Conservation (phyloP, 192 early-diverging fungal species). For the Chytriomyces confervae region DNA sequence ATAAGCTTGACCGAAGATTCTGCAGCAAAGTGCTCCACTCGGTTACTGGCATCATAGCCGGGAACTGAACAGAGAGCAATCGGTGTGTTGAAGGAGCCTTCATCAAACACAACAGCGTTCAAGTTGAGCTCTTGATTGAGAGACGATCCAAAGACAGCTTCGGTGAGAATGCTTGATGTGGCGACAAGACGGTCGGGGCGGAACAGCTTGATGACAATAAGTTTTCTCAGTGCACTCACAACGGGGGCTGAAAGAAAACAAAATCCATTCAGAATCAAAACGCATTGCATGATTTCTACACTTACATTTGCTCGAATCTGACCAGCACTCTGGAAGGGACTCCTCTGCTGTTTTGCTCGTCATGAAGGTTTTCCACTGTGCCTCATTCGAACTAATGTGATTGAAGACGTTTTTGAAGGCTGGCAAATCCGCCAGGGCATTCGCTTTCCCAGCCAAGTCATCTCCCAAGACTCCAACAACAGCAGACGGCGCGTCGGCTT, state of each 20-base stretch:
- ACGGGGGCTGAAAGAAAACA: slow-evolving; percentile 43
- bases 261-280: neutral
- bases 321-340: slow-evolving; percentile 44
- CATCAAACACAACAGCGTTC: slow-evolving; percentile 69
- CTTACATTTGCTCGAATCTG: slow-evolving; percentile 25
- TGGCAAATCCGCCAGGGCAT: slow-evolving; percentile 23
- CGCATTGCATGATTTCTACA: neutral
- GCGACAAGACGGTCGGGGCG: slow-evolving; percentile 86
- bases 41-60: slow-evolving; percentile 95
- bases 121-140: slow-evolving; percentile 74
- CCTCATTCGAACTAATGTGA: slow-evolving; percentile 39
- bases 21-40: slow-evolving; percentile 87
- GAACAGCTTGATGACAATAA: slow-evolving; percentile 83
- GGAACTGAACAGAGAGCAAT: slow-evolving; percentile 90
- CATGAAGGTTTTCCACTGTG: slow-evolving; percentile 48
- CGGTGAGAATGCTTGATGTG: slow-evolving; percentile 72
- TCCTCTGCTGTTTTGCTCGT: slow-evolving; percentile 40
- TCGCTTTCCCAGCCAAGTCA: slow-evolving; percentile 33
- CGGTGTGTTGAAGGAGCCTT: slow-evolving; percentile 74
- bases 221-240: slow-evolving; percentile 69
- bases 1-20: slow-evolving; percentile 64
- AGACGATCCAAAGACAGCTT: slow-evolving; percentile 68
- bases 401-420: slow-evolving; percentile 36
- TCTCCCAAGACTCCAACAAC: slow-evolving; percentile 38
- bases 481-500: neutral